Evolutionary conservation across 208 protist species (phyloP).

Genomic region (Trypanosoma platydactyli): DNA sequence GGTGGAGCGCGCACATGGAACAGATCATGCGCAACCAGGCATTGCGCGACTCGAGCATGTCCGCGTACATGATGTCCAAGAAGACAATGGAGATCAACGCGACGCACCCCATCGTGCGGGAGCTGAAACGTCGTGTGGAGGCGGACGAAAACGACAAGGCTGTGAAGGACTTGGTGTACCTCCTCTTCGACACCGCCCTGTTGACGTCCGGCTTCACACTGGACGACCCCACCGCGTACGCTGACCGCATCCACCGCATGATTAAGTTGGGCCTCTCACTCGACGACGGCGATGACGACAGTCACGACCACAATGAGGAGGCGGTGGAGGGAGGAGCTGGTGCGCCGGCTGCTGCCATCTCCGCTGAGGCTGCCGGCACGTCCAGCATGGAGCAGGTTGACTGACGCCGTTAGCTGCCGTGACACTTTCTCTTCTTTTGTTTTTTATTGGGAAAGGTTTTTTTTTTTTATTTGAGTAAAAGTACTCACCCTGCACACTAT

Average conservation of each 20-base stretch:
- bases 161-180: constrained; percentile 97
- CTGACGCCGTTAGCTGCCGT: too few relatives aligned
- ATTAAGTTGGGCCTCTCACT: constrained; percentile 97
- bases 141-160: constrained; percentile 95
- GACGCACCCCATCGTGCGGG: constrained; percentile 95
- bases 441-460: constrained; percentile 21
- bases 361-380: constrained; percentile 67
- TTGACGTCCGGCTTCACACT: constrained; percentile 98
- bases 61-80: constrained; percentile 97
- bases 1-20: constrained; percentile 99
- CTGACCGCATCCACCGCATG: constrained; percentile 97
- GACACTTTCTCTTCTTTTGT: constrained; percentile 1
- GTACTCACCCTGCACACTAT: too few relatives aligned
- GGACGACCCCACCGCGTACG: constrained; percentile 95
- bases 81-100: constrained; percentile 99
- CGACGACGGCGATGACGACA: constrained; percentile 85
- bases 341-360: constrained; percentile 26
- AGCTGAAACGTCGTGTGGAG: constrained; percentile 93
- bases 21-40: constrained; percentile 99
- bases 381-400: constrained; percentile 96
- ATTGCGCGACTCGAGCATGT: constrained; percentile 96
- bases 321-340: too few relatives aligned
- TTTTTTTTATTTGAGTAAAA: not conserved
- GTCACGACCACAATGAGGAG: constrained; percentile 56
- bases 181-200: constrained; percentile 98